A percentile compares a stretch with the other conserved stretches of the same genome.
Evolutionary conservation across 2,329 filamentous ascomycete species (phyloP).

Genomic region (Diaporthe helianthi): DNA sequence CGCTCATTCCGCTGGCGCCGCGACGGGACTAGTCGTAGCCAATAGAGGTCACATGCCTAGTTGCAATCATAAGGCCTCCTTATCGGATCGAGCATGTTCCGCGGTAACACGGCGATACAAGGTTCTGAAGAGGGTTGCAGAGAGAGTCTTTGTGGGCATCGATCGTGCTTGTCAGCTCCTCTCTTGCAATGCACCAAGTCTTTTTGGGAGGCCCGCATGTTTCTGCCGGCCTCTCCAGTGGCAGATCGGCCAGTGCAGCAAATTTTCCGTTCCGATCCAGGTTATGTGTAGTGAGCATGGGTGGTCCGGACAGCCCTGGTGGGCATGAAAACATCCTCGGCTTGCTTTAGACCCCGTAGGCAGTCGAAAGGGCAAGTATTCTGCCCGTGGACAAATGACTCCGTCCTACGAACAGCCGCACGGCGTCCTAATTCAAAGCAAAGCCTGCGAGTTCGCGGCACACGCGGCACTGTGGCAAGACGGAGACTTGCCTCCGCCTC

Average conservation of each 20-base stretch:
- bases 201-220: constrained; percentile 24
- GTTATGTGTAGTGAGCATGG: background rate
- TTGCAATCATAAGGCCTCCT: background rate
- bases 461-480: constrained; percentile 16
- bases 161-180: constrained; percentile 1
- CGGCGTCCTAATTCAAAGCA: background rate
- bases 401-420: background rate
- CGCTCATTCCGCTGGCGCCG: constrained; percentile 19
- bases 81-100: constrained; percentile 12
- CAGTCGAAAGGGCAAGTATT: background rate
- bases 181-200: constrained; percentile 16
- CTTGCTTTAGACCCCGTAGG: background rate
- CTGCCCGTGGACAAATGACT: background rate
- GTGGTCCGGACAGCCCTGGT: background rate
- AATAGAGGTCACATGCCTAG: background rate
- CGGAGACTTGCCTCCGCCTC: constrained; percentile 1
- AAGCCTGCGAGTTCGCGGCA: background rate
- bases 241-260: background rate
- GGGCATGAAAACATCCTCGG: background rate
- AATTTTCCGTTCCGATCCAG: constrained; percentile 17
- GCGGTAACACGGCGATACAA: background rate
- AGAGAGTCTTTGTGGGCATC: background rate
- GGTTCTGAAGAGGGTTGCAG: too few species aligned
- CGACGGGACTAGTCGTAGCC: background rate
- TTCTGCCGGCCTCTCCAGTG: background rate